Evolutionary conservation across 768 basidiomycete genomes (phyloP).

Genomic region (Kwoniella sp.): DNA sequence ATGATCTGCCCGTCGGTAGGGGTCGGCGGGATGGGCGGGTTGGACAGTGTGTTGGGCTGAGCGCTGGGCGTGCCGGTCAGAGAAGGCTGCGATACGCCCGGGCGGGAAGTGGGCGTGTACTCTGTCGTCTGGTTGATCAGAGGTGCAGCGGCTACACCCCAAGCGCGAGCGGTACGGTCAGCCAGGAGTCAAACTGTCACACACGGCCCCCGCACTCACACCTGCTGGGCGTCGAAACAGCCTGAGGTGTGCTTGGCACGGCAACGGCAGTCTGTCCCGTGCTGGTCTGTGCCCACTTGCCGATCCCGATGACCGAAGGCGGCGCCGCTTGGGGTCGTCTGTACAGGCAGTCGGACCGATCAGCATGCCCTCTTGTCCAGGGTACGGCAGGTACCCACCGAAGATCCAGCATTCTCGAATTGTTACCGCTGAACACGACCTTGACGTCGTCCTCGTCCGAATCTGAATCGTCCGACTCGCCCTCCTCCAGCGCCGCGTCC

Average conservation of each 20-base stretch:
- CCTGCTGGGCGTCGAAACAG: background rate
- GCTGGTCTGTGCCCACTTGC: conserved; percentile 43
- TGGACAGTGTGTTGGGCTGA: conserved; percentile 12
- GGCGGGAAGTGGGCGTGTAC: conserved; percentile 43
- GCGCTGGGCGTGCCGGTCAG: background rate
- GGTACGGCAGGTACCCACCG: conserved; percentile 27
- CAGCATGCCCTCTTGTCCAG: background rate
- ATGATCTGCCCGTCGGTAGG: conserved; percentile 23
- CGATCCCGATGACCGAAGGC: conserved; percentile 41
- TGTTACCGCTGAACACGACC: conserved; percentile 38
- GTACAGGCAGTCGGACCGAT: background rate
- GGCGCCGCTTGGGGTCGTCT: conserved; percentile 32
- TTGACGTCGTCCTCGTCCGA: conserved; percentile 35
- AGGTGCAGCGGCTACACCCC: conserved; percentile 12
- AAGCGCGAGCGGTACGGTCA: background rate
- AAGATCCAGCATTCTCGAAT: conserved; percentile 41
- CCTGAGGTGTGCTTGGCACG: conserved; percentile 9
- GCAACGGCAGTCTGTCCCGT: conserved; percentile 18
- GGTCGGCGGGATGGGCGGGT: conserved; percentile 28
- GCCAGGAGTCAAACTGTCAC: too few species aligned
- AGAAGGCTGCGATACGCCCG: background rate
- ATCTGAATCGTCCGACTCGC: conserved; percentile 20
- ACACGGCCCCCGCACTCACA: background rate
- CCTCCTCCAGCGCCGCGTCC: conserved; percentile 32
- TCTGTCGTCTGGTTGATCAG: conserved; percentile 42